Conservation (phyloP, 1,284 basidiomycete species). For the Phlebopus sp. region DNA sequence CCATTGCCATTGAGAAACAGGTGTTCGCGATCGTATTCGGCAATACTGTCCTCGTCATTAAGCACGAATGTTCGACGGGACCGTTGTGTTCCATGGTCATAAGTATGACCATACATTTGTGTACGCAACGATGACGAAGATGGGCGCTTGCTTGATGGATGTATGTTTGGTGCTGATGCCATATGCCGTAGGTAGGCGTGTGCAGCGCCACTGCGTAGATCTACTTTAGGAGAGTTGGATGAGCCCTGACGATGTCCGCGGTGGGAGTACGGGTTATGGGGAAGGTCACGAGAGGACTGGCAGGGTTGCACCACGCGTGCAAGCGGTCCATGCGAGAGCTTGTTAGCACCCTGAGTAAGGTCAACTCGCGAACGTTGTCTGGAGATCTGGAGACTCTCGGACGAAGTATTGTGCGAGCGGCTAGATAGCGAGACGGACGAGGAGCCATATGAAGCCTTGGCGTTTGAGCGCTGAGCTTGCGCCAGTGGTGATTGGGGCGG, state of each 20-base stretch:
- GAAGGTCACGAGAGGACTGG: conserved; percentile 28
- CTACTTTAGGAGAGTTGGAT: conserved; percentile 27
- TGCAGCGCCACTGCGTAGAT: conserved; percentile 33
- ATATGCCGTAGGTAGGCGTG: conserved; percentile 67
- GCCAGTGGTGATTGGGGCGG: conserved; percentile 35
- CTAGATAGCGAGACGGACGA: conserved; percentile 20
- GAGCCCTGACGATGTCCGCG: conserved; percentile 23
- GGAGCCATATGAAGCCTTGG: conserved; percentile 16
- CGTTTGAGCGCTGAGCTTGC: conserved; percentile 18
- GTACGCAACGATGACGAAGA: conserved; percentile 25
- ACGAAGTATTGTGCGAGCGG: conserved; percentile 14
- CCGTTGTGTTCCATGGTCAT: conserved; percentile 3
- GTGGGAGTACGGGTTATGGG: conserved; percentile 28
- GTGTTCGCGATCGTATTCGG: conserved; percentile 19
- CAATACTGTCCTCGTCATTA: conserved; percentile 28
- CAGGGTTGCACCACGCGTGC: conserved; percentile 11
- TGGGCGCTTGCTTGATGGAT: conserved; percentile 37
- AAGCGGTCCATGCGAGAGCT: conserved; percentile 3
- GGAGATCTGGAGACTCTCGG: conserved; percentile 18
- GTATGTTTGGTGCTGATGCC: conserved; percentile 58
- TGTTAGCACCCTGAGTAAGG: conserved; percentile 10
- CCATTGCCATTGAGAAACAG: conserved; percentile 4
- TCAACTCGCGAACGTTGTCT: conserved; percentile 10
- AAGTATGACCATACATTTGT: conserved; percentile 11
- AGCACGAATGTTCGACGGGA: conserved; percentile 21